Conservation (phyloP, 805 yeast species). For the Yarrowia yakushimensis region DNA sequence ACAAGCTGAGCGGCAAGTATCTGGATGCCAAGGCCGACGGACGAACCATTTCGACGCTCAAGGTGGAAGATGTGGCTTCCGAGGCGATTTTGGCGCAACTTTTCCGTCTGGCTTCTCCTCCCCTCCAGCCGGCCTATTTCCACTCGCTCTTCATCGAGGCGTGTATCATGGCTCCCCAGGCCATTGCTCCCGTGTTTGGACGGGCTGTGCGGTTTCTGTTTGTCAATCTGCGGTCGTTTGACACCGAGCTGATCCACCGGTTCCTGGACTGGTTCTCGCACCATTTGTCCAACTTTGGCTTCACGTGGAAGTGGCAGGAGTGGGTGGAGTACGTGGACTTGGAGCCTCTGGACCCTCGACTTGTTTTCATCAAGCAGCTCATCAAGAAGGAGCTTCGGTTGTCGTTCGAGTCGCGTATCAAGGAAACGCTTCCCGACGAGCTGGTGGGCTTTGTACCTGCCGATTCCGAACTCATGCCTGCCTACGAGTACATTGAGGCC, state of each 20-base stretch:
- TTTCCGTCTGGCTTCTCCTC: slow-evolving; percentile 65
- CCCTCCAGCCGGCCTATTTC: slow-evolving; percentile 71
- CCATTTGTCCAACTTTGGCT: slow-evolving; percentile 89
- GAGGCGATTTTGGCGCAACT: slow-evolving; percentile 77
- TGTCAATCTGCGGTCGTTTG: slow-evolving; percentile 59
- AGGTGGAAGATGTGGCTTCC: slow-evolving; percentile 83
- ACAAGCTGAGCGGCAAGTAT: slow-evolving; percentile 47
- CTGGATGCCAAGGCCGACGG: slow-evolving; percentile 10
- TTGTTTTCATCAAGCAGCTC: slow-evolving; percentile 69
- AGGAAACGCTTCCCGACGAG: slow-evolving; percentile 64
- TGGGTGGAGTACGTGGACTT: slow-evolving; percentile 57
- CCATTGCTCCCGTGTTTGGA: slow-evolving; percentile 93
- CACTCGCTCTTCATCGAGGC: slow-evolving; percentile 82
- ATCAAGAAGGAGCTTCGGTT: slow-evolving; percentile 80
- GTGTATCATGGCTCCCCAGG: slow-evolving; percentile 72
- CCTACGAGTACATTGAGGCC: slow-evolving; percentile 42
- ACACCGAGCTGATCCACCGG: slow-evolving; percentile 69
- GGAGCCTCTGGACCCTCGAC: slow-evolving; percentile 63
- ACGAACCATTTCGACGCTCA: slow-evolving; percentile 60
- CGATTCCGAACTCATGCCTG: slow-evolving; percentile 38
- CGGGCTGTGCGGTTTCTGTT: slow-evolving; percentile 84
- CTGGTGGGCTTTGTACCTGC: slow-evolving; percentile 47
- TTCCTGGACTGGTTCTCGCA: slow-evolving; percentile 88
- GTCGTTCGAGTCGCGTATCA: slow-evolving; percentile 68
- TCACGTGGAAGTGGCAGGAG: slow-evolving; percentile 97